Conservation (phyloP, 371 early-diverging fungal species). For the Batrachochytrium dendrobatidis region DNA sequence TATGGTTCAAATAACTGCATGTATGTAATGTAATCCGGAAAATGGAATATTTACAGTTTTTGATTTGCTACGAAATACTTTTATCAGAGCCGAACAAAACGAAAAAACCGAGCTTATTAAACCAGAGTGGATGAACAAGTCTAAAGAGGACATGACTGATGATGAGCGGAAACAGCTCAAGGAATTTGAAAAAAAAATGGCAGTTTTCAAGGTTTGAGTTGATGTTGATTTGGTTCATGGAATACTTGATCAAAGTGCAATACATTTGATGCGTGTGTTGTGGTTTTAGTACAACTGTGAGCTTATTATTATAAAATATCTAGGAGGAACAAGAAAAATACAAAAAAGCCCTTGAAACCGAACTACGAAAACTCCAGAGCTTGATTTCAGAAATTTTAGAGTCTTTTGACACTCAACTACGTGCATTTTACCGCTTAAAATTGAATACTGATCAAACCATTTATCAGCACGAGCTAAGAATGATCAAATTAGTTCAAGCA, state of each 20-base stretch:
- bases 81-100: constrained; percentile 30
- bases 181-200: constrained; percentile 52
- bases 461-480: constrained; percentile 37
- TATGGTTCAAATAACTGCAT: background rate
- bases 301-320: too few species aligned
- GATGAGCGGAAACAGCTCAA: constrained; percentile 48
- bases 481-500: constrained; percentile 32
- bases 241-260: too few species aligned
- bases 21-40: background rate
- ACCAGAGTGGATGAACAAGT: constrained; percentile 53
- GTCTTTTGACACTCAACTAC: constrained; percentile 34
- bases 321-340: constrained; percentile 54
- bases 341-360: constrained; percentile 51
- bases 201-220: constrained; percentile 31
- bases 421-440: constrained; percentile 31
- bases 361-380: constrained; percentile 43
- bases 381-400: constrained; percentile 37
- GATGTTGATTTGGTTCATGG: background rate
- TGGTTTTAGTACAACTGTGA: too few species aligned
- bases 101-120: constrained; percentile 39
- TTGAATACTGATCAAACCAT: constrained; percentile 35
- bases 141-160: constrained; percentile 43
- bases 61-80: background rate
- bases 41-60: background rate
- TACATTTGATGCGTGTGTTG: background rate